phyloP scores from a whole-genome alignment of 768 basidiomycete genomes.

The Tylopilus plumbeoviolaceoides region DNA sequence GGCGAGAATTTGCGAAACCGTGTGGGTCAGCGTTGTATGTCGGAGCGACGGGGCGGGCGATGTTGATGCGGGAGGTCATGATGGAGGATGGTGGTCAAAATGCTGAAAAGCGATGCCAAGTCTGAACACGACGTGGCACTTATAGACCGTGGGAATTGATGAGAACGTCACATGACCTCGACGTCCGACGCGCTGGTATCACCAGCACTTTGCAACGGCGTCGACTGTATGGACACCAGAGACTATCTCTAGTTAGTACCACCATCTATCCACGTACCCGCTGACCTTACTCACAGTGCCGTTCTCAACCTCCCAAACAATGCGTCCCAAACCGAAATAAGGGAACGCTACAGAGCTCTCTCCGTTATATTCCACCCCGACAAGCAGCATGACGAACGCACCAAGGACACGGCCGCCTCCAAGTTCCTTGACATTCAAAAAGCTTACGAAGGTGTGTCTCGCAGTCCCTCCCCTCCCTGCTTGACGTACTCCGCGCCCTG shows the following conservation, averaged over 20 bases:
- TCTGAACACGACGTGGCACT: constrained; percentile 24
- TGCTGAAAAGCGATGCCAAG: not conserved
- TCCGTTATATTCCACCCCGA: constrained; percentile 86
- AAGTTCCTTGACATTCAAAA: constrained; percentile 76
- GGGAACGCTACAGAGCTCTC: constrained; percentile 66
- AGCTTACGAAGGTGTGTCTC: constrained; percentile 66
- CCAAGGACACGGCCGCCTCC: constrained; percentile 56
- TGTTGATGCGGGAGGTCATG: constrained; percentile 83
- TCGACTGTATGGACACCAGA: constrained; percentile 10
- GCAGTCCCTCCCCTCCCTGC: not conserved
- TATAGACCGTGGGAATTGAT: constrained; percentile 20
- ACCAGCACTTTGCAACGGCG: not conserved
- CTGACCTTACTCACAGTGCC: constrained; percentile 32
- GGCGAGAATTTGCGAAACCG: constrained; percentile 70
- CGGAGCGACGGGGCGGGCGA: constrained; percentile 64
- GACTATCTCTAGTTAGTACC: constrained; percentile 30
- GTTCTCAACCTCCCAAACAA: constrained; percentile 66
- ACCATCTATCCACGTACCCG: not conserved
- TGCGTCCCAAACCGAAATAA: constrained; percentile 65
- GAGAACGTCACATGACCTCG: constrained; percentile 19
- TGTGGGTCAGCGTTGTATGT: constrained; percentile 71
- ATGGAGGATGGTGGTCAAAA: constrained; percentile 7
- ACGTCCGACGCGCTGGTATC: not conserved
- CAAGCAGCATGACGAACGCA: constrained; percentile 59
- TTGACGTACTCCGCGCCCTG: not conserved